These are phyloP conservation scores for Brettanomyces nanus DNA, from an alignment of 805 yeast genomes.

Conservation along the genomic window DNA sequence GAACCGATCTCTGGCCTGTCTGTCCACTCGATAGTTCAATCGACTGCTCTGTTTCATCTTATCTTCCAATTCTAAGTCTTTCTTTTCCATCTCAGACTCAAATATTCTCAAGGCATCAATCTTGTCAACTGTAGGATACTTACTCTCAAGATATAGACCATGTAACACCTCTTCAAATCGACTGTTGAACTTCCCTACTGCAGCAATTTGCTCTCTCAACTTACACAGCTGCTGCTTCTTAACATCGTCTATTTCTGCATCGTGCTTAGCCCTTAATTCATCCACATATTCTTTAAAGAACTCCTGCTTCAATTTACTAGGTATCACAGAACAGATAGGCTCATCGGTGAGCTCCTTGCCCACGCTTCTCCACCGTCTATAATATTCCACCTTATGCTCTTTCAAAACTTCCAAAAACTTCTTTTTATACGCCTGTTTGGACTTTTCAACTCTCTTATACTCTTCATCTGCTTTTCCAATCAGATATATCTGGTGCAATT, in stretches of 20 bases:
- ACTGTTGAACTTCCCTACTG: conserved; percentile 32
- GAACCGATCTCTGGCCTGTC: conserved; percentile 59
- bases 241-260: conserved; percentile 15
- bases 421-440: conserved; percentile 45
- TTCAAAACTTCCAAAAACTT: conserved; percentile 44
- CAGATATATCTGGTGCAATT: conserved; percentile 57
- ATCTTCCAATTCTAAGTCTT: conserved; percentile 25
- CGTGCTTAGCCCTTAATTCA: conserved; percentile 29
- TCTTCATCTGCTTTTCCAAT: conserved; percentile 42
- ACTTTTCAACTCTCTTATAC: conserved; percentile 41
- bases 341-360: conserved; percentile 51
- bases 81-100: conserved; percentile 24
- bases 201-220: conserved; percentile 39
- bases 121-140: conserved; percentile 31
- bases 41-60: conserved; percentile 24
- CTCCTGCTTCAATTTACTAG: conserved; percentile 47
- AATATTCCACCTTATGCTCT: conserved; percentile 37
- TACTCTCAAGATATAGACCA: conserved; percentile 6
- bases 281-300: conserved; percentile 45
- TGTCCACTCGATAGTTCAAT: conserved; percentile 45
- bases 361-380: conserved; percentile 58
- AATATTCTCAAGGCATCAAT: conserved; percentile 54
- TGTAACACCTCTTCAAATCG: conserved; percentile 38
- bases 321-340: conserved; percentile 53
- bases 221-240: conserved; percentile 45